Conservation (phyloP, 1,284 basidiomycete genomes). For the Stygiomarasmius scandens region DNA sequence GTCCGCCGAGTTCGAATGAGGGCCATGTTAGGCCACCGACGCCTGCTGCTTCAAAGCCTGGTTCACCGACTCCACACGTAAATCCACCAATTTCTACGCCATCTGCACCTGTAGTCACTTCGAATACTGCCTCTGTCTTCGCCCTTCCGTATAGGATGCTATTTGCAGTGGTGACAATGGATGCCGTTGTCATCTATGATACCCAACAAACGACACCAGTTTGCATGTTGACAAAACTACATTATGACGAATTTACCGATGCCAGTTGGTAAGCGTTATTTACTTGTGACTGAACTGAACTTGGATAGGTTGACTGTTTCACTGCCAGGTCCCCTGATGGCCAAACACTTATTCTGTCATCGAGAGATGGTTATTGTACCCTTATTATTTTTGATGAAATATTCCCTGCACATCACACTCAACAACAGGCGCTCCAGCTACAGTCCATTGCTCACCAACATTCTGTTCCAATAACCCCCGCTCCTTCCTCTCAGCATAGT, state of each 20-base stretch:
- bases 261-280: conserved; percentile 78
- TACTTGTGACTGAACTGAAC: neutral
- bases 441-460: conserved; percentile 87
- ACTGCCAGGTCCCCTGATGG: conserved; percentile 90
- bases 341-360: conserved; percentile 88
- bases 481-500: conserved; percentile 24
- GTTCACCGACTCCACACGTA: conserved; percentile 18
- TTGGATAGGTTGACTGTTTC: too few relatives aligned
- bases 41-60: conserved; percentile 21
- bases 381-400: conserved; percentile 91
- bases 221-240: conserved; percentile 91
- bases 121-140: conserved; percentile 68
- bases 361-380: conserved; percentile 97
- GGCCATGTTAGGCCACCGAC: conserved; percentile 38
- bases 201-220: conserved; percentile 95
- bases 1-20: conserved; percentile 25
- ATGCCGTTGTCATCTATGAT: conserved; percentile 94
- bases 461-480: conserved; percentile 58
- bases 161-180: conserved; percentile 96
- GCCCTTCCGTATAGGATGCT: conserved; percentile 92
- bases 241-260: conserved; percentile 98
- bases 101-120: neutral
- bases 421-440: conserved; percentile 85
- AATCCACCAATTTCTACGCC: conserved; percentile 1
- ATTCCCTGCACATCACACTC: conserved; percentile 81